These are phyloP conservation scores for Blastomyces parvus DNA, from an alignment of 2,329 filamentous ascomycete species.

Conservation along the genomic window DNA sequence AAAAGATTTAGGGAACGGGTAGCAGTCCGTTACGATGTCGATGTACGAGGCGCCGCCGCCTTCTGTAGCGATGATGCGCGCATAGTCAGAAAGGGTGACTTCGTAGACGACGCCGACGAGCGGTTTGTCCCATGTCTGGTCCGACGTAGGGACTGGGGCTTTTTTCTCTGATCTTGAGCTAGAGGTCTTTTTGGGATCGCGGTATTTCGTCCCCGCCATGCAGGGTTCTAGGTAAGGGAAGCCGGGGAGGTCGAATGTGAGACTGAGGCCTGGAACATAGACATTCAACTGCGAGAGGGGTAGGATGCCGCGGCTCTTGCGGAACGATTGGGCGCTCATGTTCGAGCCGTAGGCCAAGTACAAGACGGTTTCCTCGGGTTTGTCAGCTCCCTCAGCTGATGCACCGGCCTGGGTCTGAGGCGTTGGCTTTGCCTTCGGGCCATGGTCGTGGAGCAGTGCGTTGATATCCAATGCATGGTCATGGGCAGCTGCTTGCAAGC, in stretches of 20 bases:
- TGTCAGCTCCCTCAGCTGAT: neutral
- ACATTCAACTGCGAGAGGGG: slow-evolving; percentile 77
- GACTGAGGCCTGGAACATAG: slow-evolving; percentile 62
- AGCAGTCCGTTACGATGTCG: slow-evolving; percentile 71
- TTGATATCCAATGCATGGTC: slow-evolving; percentile 21
- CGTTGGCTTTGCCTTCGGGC: slow-evolving; percentile 8
- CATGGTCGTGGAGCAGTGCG: slow-evolving; percentile 18
- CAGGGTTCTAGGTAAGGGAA: slow-evolving; percentile 83
- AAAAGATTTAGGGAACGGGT: slow-evolving; percentile 50
- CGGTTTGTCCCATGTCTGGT: slow-evolving; percentile 61
- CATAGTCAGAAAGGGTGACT: slow-evolving; percentile 72
- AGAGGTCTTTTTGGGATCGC: slow-evolving; percentile 33
- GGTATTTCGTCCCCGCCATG: slow-evolving; percentile 69
- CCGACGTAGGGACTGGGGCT: neutral
- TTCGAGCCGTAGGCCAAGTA: slow-evolving; percentile 93
- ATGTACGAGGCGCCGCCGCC: slow-evolving; percentile 78
- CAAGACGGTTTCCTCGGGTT: slow-evolving; percentile 48
- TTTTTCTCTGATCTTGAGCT: neutral
- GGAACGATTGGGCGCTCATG: slow-evolving; percentile 68
- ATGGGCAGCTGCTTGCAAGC: slow-evolving; percentile 19
- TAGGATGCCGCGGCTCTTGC: slow-evolving; percentile 64
- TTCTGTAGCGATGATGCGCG: slow-evolving; percentile 80
- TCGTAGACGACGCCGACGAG: slow-evolving; percentile 93
- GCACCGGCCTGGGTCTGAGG: neutral
- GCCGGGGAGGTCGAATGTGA: slow-evolving; percentile 80